A percentile compares a stretch with the other conserved stretches of the same genome.
phyloP scores from a whole-genome alignment of 495 filamentous ascomycete species.

The Cercophora scortea region DNA sequence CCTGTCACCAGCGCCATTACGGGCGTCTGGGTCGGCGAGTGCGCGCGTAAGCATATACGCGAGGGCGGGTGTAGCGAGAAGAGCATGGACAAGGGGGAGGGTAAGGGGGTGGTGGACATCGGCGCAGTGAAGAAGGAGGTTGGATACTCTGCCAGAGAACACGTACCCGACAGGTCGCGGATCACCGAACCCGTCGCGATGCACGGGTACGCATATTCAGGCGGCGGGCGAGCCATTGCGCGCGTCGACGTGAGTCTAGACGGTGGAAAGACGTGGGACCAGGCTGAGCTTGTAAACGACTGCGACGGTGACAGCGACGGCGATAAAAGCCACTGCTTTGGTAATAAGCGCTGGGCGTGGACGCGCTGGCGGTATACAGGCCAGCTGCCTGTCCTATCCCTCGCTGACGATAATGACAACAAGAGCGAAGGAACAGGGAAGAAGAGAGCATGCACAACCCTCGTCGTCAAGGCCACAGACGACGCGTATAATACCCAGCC shows the following conservation, averaged over 20 bases:
- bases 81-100: neutral
- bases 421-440: conserved; percentile 1
- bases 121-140: conserved; percentile 8
- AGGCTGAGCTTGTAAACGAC: conserved; percentile 40
- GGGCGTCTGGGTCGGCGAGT: conserved; percentile 27
- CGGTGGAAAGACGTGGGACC: conserved; percentile 46
- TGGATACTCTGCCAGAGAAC: conserved; percentile 1
- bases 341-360: conserved; percentile 47
- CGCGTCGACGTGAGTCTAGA: conserved; percentile 51
- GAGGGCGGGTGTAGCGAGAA: neutral
- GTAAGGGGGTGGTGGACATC: conserved; percentile 6
- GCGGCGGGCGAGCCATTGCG: conserved; percentile 46
- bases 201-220: conserved; percentile 52
- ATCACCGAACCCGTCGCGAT: conserved; percentile 28
- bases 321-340: conserved; percentile 15
- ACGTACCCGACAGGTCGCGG: neutral
- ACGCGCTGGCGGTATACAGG: conserved; percentile 41
- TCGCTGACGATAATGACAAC: neutral
- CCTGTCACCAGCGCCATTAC: conserved; percentile 50
- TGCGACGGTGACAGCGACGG: conserved; percentile 6
- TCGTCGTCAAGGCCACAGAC: conserved; percentile 51
- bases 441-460: conserved; percentile 24
- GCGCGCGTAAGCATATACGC: conserved; percentile 39
- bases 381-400: neutral
- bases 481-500: conserved; percentile 52